Evolutionary conservation across 1,284 basidiomycete genomes (phyloP), one percentile per base, ranked within the genome.

Genomic region (Paramarasmius palmivorus): DNA sequence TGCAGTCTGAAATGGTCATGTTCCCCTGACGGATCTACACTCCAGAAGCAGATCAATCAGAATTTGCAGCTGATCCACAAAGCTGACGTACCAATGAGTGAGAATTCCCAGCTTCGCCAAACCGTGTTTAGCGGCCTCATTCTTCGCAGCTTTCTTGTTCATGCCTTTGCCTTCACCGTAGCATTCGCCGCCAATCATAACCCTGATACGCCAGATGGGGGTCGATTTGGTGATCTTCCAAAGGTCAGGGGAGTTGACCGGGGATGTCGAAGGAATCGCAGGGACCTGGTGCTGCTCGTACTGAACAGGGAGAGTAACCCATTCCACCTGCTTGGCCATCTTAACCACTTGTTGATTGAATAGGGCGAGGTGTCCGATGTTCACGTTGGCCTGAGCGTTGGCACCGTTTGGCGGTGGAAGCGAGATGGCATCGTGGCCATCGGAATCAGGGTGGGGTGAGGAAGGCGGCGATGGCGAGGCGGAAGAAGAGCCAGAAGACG

Each of bases 301-400:
- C 39, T 40, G 12, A 32, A 54, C 19, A 10, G 32, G 20, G 26
- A 74, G 68, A 61, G 84, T 89, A 15, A 78, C 67, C 88, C 89
- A 91, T 68, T 91, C 88, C 52, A 90, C 76, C 41, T 67, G 63
- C 53, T 73, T 75, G 61, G 73, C 75, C 32, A 64, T 61, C 68
- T 82, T 86, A 68, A 86, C 83, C 50, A 90, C 63, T 52, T 79
- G 72, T 68, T 90, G 88, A 63, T 91, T 91, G 75, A 91, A 90
- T 41, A 90, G 69, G 22, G 86, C 82, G 5, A 91, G 77, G 64
- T 90, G 84, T 4, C 88, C 88, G 15, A 76, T 73, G 20, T 75
- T 77, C 48, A 26, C 58, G 60, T 25, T 58, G 58, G 56, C 55
- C 50, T 41, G 14, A 44, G 12, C 20, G 44, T 38, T 17, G 19